phyloP scores from a whole-genome alignment of 2,329 filamentous ascomycete species.

The Stromatinia cepivora region DNA sequence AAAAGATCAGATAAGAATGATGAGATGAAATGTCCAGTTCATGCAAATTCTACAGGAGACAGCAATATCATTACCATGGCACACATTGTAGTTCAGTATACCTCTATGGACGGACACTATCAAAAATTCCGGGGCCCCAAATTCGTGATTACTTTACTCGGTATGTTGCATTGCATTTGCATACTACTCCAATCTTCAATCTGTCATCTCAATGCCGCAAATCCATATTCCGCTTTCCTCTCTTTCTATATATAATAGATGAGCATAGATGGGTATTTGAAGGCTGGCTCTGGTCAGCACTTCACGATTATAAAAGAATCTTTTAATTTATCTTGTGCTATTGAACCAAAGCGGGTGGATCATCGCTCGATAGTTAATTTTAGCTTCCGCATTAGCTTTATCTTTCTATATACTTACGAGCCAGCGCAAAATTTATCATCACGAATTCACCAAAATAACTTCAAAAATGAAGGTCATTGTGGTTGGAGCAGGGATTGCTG shows the following conservation, averaged over 20 bases:
- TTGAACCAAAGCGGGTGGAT: background rate
- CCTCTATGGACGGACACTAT: background rate
- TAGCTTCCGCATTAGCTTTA: background rate
- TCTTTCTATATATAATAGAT: background rate
- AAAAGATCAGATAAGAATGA: background rate
- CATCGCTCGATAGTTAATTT: background rate
- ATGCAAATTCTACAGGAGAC: background rate
- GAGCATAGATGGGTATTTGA: background rate
- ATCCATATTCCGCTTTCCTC: background rate
- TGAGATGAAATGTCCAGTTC: too few species aligned
- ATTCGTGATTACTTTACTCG: background rate
- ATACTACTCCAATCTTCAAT: background rate
- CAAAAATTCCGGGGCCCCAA: background rate
- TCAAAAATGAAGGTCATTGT: conserved; percentile 28
- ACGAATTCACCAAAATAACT: background rate
- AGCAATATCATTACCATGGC: background rate
- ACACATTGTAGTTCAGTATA: background rate
- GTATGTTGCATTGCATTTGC: background rate
- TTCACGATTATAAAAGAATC: background rate
- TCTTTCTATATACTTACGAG: background rate
- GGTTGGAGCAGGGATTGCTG: conserved; percentile 50
- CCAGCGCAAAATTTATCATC: background rate
- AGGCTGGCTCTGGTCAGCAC: background rate
- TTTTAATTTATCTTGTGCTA: background rate
- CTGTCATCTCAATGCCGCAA: background rate